Percentiles rank a stretch among this genome's conserved stretches.
Evolutionary conservation across 2,329 filamentous ascomycete species (phyloP).

Genomic region (Ophiocordyceps camponoti-floridani): DNA sequence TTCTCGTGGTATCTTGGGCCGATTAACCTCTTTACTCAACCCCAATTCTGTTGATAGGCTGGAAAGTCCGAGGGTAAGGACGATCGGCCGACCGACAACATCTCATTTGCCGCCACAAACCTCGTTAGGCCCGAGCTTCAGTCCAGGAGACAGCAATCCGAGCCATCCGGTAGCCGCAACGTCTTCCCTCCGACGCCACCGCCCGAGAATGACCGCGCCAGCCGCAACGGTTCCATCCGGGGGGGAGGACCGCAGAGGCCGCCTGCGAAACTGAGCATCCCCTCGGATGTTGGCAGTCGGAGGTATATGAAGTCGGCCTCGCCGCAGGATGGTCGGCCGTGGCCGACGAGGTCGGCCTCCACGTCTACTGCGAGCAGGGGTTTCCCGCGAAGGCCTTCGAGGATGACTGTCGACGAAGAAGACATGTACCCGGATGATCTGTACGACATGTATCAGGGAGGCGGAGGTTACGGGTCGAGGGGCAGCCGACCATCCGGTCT

Average conservation of each 20-base stretch:
- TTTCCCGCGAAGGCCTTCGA: conserved; percentile 16
- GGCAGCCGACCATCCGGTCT: conserved; percentile 11
- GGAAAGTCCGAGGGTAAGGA: conserved; percentile 44
- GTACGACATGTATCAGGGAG: conserved; percentile 42
- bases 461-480: conserved; percentile 17
- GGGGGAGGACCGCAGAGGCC: conserved; percentile 42
- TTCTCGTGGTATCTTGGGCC: neutral
- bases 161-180: conserved; percentile 60
- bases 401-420: conserved; percentile 31
- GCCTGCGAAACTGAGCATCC: conserved; percentile 45
- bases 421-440: conserved; percentile 51
- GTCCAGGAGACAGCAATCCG: conserved; percentile 70
- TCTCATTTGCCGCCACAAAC: conserved; percentile 85
- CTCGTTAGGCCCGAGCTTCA: conserved; percentile 73
- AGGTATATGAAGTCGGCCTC: conserved; percentile 38
- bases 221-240: conserved; percentile 41
- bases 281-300: conserved; percentile 27
- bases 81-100: conserved; percentile 64
- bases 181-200: conserved; percentile 97
- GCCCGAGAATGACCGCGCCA: conserved; percentile 64
- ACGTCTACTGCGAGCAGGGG: conserved; percentile 22
- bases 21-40: conserved; percentile 1
- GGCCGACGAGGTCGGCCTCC: conserved; percentile 25
- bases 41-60: conserved; percentile 17
- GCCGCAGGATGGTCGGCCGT: conserved; percentile 17